Evolutionary conservation across 305 asterid species (phyloP).

Genomic region (Ilex paraguariensis): DNA sequence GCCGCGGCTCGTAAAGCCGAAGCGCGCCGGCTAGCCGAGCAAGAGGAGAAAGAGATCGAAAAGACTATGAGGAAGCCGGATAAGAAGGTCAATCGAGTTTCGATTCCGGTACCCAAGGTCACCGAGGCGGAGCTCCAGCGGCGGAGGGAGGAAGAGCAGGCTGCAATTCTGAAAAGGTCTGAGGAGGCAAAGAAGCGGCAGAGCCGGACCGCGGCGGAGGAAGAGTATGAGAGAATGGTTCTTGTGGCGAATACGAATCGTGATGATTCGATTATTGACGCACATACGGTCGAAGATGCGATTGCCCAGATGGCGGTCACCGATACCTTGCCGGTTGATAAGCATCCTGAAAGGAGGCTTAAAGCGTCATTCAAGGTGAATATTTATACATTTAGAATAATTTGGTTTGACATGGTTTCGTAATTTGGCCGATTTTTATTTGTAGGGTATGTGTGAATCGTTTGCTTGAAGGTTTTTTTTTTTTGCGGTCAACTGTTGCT

Average conservation of each 20-base stretch:
- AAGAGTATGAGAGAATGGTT: slow-evolving; percentile 77
- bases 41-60: slow-evolving; percentile 76
- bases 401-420: too few species aligned
- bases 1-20: slow-evolving; percentile 73
- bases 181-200: slow-evolving; percentile 76
- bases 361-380: slow-evolving; percentile 87
- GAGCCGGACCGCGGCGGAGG: slow-evolving; percentile 73
- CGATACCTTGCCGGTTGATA: slow-evolving; percentile 61
- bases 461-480: too few species aligned
- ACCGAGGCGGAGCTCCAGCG: slow-evolving; percentile 73
- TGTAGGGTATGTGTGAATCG: too few species aligned
- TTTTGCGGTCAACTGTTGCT: too few species aligned
- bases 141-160: slow-evolving; percentile 79
- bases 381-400: too few species aligned
- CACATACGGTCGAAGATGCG: slow-evolving; percentile 77
- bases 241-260: slow-evolving; percentile 69
- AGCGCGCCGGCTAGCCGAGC: slow-evolving; percentile 81
- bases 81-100: slow-evolving; percentile 72
- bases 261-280: slow-evolving; percentile 70
- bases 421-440: too few species aligned
- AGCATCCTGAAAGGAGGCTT: slow-evolving; percentile 91
- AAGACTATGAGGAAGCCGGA: slow-evolving; percentile 71
- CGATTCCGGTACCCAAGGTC: slow-evolving; percentile 76
- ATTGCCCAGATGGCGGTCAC: slow-evolving; percentile 61
- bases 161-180: slow-evolving; percentile 42